These are phyloP conservation scores for Xylaria intraflava DNA, from an alignment of 495 filamentous ascomycete genomes.

Conservation along the genomic window DNA sequence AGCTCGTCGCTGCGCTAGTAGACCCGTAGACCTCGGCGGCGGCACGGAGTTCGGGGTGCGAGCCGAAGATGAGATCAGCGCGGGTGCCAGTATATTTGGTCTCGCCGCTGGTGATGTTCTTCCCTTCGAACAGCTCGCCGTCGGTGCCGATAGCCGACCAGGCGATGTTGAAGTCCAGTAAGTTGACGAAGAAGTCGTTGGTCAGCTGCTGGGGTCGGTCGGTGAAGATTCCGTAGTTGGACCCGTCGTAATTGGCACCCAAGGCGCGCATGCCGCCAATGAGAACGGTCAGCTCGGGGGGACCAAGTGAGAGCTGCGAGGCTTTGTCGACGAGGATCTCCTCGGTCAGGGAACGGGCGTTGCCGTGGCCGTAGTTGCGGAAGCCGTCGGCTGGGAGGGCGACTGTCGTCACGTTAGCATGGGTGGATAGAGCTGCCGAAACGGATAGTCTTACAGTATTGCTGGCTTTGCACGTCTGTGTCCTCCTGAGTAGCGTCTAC, in stretches of 20 bases:
- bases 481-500: slow-evolving; percentile 40
- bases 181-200: slow-evolving; percentile 71
- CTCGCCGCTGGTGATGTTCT: slow-evolving; percentile 55
- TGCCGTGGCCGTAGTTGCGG: slow-evolving; percentile 63
- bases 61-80: slow-evolving; percentile 60
- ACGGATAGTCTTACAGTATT: slow-evolving; percentile 12
- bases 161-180: slow-evolving; percentile 55
- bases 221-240: slow-evolving; percentile 57
- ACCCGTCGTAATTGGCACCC: slow-evolving; percentile 60
- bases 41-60: slow-evolving; percentile 63
- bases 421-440: too few relatives aligned
- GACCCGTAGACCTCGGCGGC: slow-evolving; percentile 57
- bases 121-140: slow-evolving; percentile 52
- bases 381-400: slow-evolving; percentile 59
- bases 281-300: slow-evolving; percentile 59
- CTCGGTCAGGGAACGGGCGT: slow-evolving; percentile 50
- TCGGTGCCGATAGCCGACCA: slow-evolving; percentile 47
- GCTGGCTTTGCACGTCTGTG: slow-evolving; percentile 40
- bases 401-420: slow-evolving; percentile 17
- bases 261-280: slow-evolving; percentile 60
- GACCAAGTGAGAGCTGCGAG: slow-evolving; percentile 55
- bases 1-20: slow-evolving; percentile 10
- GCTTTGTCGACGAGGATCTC: slow-evolving; percentile 62
- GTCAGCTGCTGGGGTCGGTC: slow-evolving; percentile 54
- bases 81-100: slow-evolving; percentile 62